Percentiles rank a stretch among this genome's conserved stretches.
Conservation (phyloP, 495 filamentous ascomycete genomes). For the Podospora didyma region DNA sequence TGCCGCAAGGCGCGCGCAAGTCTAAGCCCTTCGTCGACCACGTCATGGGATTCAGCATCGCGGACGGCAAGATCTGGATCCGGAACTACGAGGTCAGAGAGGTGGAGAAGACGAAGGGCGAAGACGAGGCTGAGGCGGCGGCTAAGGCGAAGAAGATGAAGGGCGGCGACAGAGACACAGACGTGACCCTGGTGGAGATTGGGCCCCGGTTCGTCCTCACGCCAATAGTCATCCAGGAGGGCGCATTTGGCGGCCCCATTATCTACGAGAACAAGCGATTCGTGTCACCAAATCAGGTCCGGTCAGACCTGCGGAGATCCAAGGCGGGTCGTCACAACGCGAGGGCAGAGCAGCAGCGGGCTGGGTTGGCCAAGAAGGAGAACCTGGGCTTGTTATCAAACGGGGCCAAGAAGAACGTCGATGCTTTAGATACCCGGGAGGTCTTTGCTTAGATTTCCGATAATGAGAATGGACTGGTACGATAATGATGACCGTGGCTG, state of each 20-base stretch:
- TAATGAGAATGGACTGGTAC: background rate
- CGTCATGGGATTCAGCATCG: constrained; percentile 86
- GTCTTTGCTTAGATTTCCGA: constrained; percentile 64
- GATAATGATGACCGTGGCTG: background rate
- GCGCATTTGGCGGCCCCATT: constrained; percentile 90
- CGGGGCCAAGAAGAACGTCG: constrained; percentile 54
- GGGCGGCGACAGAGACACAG: constrained; percentile 53
- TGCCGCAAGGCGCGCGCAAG: constrained; percentile 80
- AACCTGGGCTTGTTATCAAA: constrained; percentile 69
- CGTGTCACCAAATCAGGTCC: constrained; percentile 90
- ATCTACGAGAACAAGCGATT: constrained; percentile 99
- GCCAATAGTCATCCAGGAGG: constrained; percentile 93
- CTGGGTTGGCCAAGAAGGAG: constrained; percentile 68
- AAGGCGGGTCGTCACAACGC: constrained; percentile 73
- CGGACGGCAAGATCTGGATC: constrained; percentile 96
- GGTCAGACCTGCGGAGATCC: constrained; percentile 67
- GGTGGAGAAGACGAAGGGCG: constrained; percentile 57
- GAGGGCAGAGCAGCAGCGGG: constrained; percentile 67
- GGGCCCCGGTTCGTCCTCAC: constrained; percentile 93
- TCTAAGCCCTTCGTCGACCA: constrained; percentile 96
- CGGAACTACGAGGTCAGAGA: constrained; percentile 91
- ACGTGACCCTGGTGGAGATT: constrained; percentile 85
- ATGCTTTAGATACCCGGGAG: constrained; percentile 73
- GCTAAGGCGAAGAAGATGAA: constrained; percentile 26
- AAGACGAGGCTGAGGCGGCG: constrained; percentile 26